Base-by-base conservation (phyloP, 768 basidiomycete species). In the Lactarius vividus region DNA sequence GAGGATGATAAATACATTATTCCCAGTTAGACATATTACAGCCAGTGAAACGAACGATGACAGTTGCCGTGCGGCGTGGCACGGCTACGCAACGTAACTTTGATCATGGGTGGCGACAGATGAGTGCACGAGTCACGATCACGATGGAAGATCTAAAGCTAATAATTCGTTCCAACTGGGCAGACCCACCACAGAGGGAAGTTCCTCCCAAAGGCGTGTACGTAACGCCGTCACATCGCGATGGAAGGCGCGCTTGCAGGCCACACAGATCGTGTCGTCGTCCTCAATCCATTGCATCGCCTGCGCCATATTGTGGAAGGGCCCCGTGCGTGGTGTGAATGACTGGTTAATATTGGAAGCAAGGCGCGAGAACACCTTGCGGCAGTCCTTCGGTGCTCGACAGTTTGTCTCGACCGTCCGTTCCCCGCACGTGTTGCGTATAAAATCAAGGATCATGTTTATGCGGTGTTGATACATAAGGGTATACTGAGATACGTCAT, bases 381-480 rank as follows among this genome's bases (percentile, higher is more conserved):
- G 70, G 68, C 84, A 85, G 16, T 71, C 65, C 20, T 65, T 59
- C 10, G 65, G 63, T n/a, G 67, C 33, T 18, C 68, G 62, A 71
- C 83, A 84, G 5, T 70, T 63, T 10, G 71, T 62, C 13, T 73
- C 62, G 9, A 74, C 66, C 0, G 67, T 49, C 26, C 79, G 75
- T 31, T 76, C 74, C 4, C 74, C 74, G 65, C 80, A 82, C 33
- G 79, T 75, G 37, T 74, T 69, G 46, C 82, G 82, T 13, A 83
- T 75, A 68, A 87, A 87, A 46, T 81, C 75, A 9, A 83, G 75
- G 61, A 83, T 77, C 42, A 78, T 57, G 40, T 82, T 78, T 26
- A 85, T 69, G 26, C 85, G 82, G 62, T 82, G 76, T 73, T 87
- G 85, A 73, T 78, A 86, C 81, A 87, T 82, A 44, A 84, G 77